Conservation (phyloP, 2,329 filamentous ascomycete genomes). For the Chaetomiaceae sp. region DNA sequence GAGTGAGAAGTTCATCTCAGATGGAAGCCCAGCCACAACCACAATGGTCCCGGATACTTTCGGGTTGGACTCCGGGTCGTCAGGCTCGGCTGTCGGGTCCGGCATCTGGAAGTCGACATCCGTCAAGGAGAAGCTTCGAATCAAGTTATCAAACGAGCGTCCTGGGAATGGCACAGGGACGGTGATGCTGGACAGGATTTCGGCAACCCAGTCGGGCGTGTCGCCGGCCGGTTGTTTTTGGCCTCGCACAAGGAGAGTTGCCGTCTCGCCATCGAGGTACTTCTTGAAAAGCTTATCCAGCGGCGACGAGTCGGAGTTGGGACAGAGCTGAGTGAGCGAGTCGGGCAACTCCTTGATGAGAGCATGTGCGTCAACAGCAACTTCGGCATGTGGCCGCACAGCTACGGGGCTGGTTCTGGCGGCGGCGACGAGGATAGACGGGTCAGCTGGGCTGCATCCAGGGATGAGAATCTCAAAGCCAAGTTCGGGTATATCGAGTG, state of each 20-base stretch:
- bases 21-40: conserved; percentile 72
- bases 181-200: conserved; percentile 75
- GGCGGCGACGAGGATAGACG: conserved; percentile 73
- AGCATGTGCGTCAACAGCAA: conserved; percentile 67
- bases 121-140: conserved; percentile 81
- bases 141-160: conserved; percentile 72
- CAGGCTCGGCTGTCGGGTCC: conserved; percentile 71
- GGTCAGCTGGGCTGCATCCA: conserved; percentile 68
- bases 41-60: conserved; percentile 78
- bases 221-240: conserved; percentile 60
- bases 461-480: conserved; percentile 81
- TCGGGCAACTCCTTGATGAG: conserved; percentile 70
- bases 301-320: conserved; percentile 72
- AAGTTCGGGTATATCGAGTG: conserved; percentile 71
- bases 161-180: conserved; percentile 83
- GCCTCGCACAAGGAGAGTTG: conserved; percentile 78
- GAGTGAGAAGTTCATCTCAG: conserved; percentile 82
- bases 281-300: conserved; percentile 75
- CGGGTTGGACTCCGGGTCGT: conserved; percentile 67
- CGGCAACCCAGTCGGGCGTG: conserved; percentile 77
- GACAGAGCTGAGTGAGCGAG: conserved; percentile 67
- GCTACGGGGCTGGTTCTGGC: conserved; percentile 64
- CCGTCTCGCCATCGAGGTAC: conserved; percentile 76
- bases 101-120: conserved; percentile 85
- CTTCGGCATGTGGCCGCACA: conserved; percentile 62